A percentile compares a stretch with the other conserved stretches of the same genome.
phyloP scores from a whole-genome alignment of 345 rosid genomes.

The Bruguiera parviflora region DNA sequence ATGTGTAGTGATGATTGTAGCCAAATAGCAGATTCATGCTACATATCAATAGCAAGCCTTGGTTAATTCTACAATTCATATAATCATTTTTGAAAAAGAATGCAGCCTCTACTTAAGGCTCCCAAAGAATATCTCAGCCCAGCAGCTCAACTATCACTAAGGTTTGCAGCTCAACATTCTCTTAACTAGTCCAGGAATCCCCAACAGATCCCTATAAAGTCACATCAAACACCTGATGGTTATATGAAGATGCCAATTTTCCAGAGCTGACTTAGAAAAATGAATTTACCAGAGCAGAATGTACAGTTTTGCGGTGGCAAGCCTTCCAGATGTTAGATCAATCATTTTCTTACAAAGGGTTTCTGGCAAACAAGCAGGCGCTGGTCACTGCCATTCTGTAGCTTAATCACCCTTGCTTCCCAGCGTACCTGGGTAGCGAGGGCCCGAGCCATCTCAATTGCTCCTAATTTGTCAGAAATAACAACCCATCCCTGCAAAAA shows the following conservation, averaged over 20 bases:
- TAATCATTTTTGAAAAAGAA: too few relatives aligned
- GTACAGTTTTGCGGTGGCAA: constrained; percentile 25
- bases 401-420: constrained; percentile 96
- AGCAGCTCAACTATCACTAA: too few relatives aligned
- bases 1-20: neutral
- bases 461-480: constrained; percentile 65
- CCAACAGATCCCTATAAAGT: neutral
- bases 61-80: too few relatives aligned
- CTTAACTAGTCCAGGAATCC: neutral
- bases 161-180: neutral
- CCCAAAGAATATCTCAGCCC: too few relatives aligned
- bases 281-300: constrained; percentile 42
- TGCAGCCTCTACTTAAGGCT: too few relatives aligned
- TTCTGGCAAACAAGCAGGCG: constrained; percentile 95
- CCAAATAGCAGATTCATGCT: neutral
- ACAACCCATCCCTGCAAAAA: constrained; percentile 84
- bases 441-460: constrained; percentile 71
- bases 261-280: constrained; percentile 10
- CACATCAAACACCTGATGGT: neutral
- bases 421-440: constrained; percentile 74
- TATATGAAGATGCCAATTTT: neutral
- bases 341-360: constrained; percentile 76
- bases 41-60: too few relatives aligned
- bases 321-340: constrained; percentile 22
- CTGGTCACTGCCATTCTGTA: constrained; percentile 93